Evolutionary conservation across 371 early-diverging fungal species (phyloP).

Genomic region (Circinella umbellata): DNA sequence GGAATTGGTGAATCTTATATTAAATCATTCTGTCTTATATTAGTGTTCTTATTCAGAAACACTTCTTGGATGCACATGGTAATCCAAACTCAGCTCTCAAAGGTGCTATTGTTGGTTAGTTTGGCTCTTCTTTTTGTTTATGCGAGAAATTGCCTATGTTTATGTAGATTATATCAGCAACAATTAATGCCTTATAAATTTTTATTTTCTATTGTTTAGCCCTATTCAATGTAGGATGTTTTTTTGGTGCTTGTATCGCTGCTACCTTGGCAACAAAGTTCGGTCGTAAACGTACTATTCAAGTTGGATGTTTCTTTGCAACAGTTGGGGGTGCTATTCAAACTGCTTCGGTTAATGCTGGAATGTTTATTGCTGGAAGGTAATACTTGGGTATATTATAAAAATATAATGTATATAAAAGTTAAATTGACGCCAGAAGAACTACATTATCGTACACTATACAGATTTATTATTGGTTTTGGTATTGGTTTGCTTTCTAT

Average conservation of each 20-base stretch:
- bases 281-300: constrained; percentile 33
- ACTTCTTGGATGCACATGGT: constrained; percentile 32
- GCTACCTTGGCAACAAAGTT: constrained; percentile 16
- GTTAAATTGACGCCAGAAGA: too few relatives aligned
- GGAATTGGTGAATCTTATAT: constrained; percentile 26
- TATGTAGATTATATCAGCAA: too few relatives aligned
- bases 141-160: background rate
- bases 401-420: too few relatives aligned
- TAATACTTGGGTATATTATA: background rate
- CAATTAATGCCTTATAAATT: background rate
- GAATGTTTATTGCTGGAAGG: constrained; percentile 40
- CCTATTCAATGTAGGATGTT: constrained; percentile 29
- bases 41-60: constrained; percentile 36
- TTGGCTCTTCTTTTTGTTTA: background rate
- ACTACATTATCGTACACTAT: background rate
- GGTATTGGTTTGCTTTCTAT: constrained; percentile 49
- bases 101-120: constrained; percentile 29
- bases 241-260: constrained; percentile 28
- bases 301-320: constrained; percentile 33
- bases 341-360: constrained; percentile 28
- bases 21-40: constrained; percentile 12
- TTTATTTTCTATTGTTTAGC: background rate
- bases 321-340: constrained; percentile 32
- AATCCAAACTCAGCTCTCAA: constrained; percentile 27
- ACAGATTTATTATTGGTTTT: constrained; percentile 43